phyloP scores from a whole-genome alignment of 2,329 filamentous ascomycete genomes.

The Botrytis byssoidea region DNA sequence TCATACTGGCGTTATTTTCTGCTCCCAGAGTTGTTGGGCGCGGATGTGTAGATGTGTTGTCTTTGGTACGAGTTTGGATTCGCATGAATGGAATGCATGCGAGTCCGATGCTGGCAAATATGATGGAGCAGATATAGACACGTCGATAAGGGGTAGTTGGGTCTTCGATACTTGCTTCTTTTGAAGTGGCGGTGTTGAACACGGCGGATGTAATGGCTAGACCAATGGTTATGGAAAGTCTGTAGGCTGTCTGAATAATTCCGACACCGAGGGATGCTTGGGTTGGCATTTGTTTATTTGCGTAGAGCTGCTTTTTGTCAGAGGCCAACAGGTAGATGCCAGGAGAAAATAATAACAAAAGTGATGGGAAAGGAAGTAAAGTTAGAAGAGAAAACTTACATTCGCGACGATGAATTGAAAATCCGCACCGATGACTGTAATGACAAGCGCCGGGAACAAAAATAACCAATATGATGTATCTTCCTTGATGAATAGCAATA shows the following conservation, averaged over 20 bases:
- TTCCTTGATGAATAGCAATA: slow-evolving; percentile 56
- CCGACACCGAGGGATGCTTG: slow-evolving; percentile 64
- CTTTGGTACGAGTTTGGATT: slow-evolving; percentile 44
- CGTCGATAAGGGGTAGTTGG: slow-evolving; percentile 50
- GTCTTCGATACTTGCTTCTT: slow-evolving; percentile 39
- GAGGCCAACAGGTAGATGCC: neutral
- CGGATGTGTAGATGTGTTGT: neutral
- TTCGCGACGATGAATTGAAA: slow-evolving; percentile 71
- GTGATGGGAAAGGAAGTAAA: neutral
- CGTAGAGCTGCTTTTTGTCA: slow-evolving; percentile 56
- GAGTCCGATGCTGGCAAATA: slow-evolving; percentile 45
- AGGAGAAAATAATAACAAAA: neutral
- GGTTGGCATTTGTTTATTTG: slow-evolving; percentile 61
- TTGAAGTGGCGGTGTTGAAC: slow-evolving; percentile 38
- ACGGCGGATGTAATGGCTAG: slow-evolving; percentile 62
- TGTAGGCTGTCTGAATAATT: slow-evolving; percentile 64
- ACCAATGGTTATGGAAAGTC: slow-evolving; percentile 49
- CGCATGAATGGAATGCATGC: slow-evolving; percentile 52
- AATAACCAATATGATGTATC: slow-evolving; percentile 63
- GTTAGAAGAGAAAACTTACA: slow-evolving; percentile 42
- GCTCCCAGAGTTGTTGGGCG: neutral
- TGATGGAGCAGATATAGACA: slow-evolving; percentile 51
- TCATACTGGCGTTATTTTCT: neutral
- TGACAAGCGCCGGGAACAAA: slow-evolving; percentile 58
- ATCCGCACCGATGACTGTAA: slow-evolving; percentile 65